A percentile compares a stretch with the other conserved stretches of the same genome.
Conservation (phyloP, 495 filamentous ascomycete species). For the Aspergillus asperescens region DNA sequence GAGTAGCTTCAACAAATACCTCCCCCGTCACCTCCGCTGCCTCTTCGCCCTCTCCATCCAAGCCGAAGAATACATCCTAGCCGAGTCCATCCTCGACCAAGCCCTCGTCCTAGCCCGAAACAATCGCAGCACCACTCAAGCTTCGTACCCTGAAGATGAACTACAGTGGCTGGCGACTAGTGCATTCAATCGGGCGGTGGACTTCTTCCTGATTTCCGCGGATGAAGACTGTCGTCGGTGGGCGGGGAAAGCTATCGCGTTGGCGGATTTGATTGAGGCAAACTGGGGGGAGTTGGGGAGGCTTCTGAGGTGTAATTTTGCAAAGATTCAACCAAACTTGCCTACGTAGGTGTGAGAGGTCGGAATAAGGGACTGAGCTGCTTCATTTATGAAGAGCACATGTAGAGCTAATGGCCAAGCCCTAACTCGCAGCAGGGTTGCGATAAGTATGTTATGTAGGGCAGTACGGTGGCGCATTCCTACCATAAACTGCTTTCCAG, state of each 20-base stretch:
- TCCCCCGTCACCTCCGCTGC: slow-evolving; percentile 68
- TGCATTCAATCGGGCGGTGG: slow-evolving; percentile 71
- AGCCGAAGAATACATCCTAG: slow-evolving; percentile 15
- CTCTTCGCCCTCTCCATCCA: slow-evolving; percentile 60
- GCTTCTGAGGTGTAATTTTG: slow-evolving; percentile 50
- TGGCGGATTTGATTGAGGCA: slow-evolving; percentile 54
- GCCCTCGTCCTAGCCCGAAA: slow-evolving; percentile 46
- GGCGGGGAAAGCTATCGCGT: slow-evolving; percentile 58
- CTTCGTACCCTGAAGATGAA: slow-evolving; percentile 60
- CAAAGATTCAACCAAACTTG: slow-evolving; percentile 34
- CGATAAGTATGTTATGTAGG: not conserved
- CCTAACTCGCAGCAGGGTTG: not conserved
- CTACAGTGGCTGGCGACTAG: slow-evolving; percentile 71
- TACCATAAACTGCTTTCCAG: too few relatives aligned
- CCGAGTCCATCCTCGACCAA: slow-evolving; percentile 41
- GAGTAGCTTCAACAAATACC: slow-evolving; percentile 30
- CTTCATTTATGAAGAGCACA: not conserved
- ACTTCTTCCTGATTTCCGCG: slow-evolving; percentile 56
- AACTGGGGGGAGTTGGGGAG: slow-evolving; percentile 39
- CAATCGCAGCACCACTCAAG: slow-evolving; percentile 9
- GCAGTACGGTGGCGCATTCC: too few relatives aligned
- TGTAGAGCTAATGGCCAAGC: not conserved
- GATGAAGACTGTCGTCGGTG: slow-evolving; percentile 56
- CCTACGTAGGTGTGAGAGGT: not conserved
- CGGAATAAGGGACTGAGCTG: not conserved